phyloP scores from a whole-genome alignment of 75 land plant genomes.

The Isoetes taiwanensis region DNA sequence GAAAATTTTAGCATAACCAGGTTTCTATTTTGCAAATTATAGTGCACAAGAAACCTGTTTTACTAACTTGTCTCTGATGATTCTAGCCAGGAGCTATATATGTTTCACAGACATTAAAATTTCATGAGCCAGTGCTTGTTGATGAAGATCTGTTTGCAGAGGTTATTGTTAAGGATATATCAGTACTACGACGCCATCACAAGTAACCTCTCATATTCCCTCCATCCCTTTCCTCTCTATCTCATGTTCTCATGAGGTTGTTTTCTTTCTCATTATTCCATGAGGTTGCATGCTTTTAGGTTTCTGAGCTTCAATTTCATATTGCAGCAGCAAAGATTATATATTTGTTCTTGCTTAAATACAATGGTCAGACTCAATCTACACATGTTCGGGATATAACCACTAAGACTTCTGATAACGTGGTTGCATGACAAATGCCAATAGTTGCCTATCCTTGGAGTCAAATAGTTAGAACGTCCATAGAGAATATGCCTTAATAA shows the following conservation, averaged over 20 bases:
- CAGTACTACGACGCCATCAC: conserved; percentile 33
- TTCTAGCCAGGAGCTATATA: conserved; percentile 53
- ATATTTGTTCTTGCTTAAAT: not conserved
- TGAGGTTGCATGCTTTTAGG: too few relatives aligned
- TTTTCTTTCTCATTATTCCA: not conserved
- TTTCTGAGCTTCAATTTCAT: not conserved
- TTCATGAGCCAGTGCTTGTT: conserved; percentile 47
- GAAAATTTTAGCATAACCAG: not conserved
- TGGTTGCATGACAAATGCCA: too few relatives aligned
- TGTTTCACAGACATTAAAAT: conserved; percentile 54
- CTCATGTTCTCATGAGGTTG: not conserved
- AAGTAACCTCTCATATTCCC: conserved; percentile 20
- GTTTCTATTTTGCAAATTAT: not conserved
- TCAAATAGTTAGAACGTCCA: too few relatives aligned
- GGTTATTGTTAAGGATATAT: conserved; percentile 33
- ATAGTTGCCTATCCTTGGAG: too few relatives aligned
- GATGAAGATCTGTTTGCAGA: conserved; percentile 46
- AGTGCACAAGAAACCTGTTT: not conserved
- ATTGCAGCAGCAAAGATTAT: not conserved
- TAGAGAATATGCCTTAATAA: too few relatives aligned
- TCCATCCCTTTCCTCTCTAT: not conserved
- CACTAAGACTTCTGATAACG: too few relatives aligned
- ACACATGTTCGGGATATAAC: too few relatives aligned
- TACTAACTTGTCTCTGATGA: not conserved
- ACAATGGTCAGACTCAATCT: too few relatives aligned